These are phyloP conservation scores for Leccinum broughii DNA, from an alignment of 768 basidiomycete species.

Conservation along the genomic window DNA sequence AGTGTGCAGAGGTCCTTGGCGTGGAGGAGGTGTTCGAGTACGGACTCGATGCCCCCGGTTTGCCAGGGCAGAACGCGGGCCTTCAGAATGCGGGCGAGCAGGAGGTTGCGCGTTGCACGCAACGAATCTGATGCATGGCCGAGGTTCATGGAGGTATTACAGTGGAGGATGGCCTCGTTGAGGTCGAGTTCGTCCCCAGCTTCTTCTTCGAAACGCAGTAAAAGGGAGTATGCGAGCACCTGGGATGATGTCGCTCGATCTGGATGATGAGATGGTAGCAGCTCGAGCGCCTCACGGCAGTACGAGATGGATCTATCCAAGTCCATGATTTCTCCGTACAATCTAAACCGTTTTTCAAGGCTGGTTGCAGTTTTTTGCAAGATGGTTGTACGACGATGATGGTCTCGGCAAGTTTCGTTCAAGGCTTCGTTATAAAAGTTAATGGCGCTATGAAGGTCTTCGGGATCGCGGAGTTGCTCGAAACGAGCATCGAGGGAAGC, in stretches of 20 bases:
- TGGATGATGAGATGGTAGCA: conserved; percentile 15
- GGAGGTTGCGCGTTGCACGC: conserved; percentile 18
- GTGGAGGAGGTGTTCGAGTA: conserved; percentile 26
- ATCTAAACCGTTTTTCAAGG: conserved; percentile 16
- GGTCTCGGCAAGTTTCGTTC: conserved; percentile 13
- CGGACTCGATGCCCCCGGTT: conserved; percentile 24
- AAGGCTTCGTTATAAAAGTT: conserved; percentile 30
- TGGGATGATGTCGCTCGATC: conserved; percentile 17
- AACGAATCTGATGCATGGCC: conserved; percentile 8
- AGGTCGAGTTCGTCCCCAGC: conserved; percentile 29
- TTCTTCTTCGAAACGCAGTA: conserved; percentile 27
- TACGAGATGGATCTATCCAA: conserved; percentile 31
- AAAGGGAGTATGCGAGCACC: conserved; percentile 22
- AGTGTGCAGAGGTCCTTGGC: conserved; percentile 27
- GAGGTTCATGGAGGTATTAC: conserved; percentile 11
- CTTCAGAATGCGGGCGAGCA: conserved; percentile 24
- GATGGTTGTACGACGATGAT: conserved; percentile 16
- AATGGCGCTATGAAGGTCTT: conserved; percentile 28
- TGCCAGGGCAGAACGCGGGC: conserved; percentile 27
- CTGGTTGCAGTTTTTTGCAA: conserved; percentile 20
- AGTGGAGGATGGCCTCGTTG: conserved; percentile 25
- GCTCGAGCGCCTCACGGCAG: conserved; percentile 25
- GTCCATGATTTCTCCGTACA: conserved; percentile 20
- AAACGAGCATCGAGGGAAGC: conserved; percentile 29
- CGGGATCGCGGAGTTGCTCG: conserved; percentile 18